Base-by-base conservation (phyloP, 169 alveolate species). In the Cryptosporidium andersoni region DNA sequence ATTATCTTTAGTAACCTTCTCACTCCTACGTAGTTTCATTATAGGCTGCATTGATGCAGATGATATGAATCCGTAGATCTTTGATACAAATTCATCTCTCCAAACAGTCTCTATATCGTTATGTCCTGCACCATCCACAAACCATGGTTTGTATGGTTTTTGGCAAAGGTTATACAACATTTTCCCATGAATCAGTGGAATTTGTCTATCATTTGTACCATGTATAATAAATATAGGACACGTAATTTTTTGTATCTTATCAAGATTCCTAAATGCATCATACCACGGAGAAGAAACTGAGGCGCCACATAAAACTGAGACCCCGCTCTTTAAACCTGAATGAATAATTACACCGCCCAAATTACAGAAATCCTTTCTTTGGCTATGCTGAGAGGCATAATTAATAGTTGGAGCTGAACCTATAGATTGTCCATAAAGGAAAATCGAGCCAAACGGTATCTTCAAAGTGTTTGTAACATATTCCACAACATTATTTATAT, bases 191-290 rank as follows among this genome's bases (percentile, higher is more conserved):
- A 64, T 48, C 5, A 88, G 62, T 42, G 90, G 92, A 49, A 90
- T 80, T 2, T 55, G 68, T 12, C 82, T 66, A 65, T 92, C 95
- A 2, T 85, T 89, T 8, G 80, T 67, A n/a, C 93, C 95, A 63
- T 92, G 95, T n/a, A 92, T 80, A 2, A 90, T 82, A 64, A 90
- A 92, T 6, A 90, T 88, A n/a, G 95, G 95, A 16, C 92, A 89
- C 12, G 80, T 89, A 1, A 92, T 89, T 14, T 80, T 62, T 47
- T 64, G 55, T 36, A 92, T 89, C 43, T 88, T 90, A 7, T 89
- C 93, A 5, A 89, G 42, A 56, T 92, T 92, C 45, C 91, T 88
- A 63, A 89, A 92, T 12, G 90, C 64, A 81, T 92, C 93, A 63
- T 82, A 90, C 89, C 88, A 81, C 48, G 91, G 89, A 7, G 90